Percentiles rank a stretch among this genome's conserved stretches.
Evolutionary conservation across 257 asterid genomes (phyloP).

Genomic region (Ilex asprella): DNA sequence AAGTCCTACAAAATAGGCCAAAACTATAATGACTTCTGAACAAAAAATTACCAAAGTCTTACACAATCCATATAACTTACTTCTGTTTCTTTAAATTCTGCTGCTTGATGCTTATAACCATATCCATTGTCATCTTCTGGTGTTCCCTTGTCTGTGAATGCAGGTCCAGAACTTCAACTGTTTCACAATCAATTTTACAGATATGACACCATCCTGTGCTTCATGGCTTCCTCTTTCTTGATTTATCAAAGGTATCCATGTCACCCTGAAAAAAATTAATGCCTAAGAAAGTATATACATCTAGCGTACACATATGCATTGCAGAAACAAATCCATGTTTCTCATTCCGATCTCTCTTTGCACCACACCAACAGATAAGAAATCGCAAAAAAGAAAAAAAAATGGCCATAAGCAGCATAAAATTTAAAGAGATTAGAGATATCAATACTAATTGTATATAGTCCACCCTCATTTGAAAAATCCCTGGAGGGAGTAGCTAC

Average conservation of each 20-base stretch:
- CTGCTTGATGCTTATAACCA: too few species aligned
- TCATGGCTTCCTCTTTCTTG: too few species aligned
- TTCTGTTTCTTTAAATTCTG: conserved; percentile 45
- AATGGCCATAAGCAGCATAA: conserved; percentile 2
- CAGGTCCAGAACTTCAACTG: too few species aligned
- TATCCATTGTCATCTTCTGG: too few species aligned
- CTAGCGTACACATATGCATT: conserved; percentile 5
- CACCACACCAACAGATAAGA: conserved; percentile 5
- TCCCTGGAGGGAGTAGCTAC: too few species aligned
- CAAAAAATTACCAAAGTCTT: too few species aligned
- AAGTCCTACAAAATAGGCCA: too few species aligned
- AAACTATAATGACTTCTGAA: too few species aligned
- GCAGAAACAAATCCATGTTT: not conserved
- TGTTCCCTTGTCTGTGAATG: too few species aligned
- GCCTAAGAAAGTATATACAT: not conserved
- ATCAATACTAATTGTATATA: conserved; percentile 40
- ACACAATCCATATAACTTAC: conserved; percentile 24
- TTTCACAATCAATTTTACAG: too few species aligned
- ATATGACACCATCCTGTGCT: too few species aligned
- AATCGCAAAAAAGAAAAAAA: not conserved
- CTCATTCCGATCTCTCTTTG: not conserved
- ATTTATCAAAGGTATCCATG: too few species aligned
- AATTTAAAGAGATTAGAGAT: not conserved
- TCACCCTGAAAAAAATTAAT: conserved; percentile 43
- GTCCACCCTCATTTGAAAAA: conserved; percentile 32